Base-by-base conservation (phyloP, 2,329 filamentous ascomycete species). In the Acephala macrosclerotiorum region DNA sequence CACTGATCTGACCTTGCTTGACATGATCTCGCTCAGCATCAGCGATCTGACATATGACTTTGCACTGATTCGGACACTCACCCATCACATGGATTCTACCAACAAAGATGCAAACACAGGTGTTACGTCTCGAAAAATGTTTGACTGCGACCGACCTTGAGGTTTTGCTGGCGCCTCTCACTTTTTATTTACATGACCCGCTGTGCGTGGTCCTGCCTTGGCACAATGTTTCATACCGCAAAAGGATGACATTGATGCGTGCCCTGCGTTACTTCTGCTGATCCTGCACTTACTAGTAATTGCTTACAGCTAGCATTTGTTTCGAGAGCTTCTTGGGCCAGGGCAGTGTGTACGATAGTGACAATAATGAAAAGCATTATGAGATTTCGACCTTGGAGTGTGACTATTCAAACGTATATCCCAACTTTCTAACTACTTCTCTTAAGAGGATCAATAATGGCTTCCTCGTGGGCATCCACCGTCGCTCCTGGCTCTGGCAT, bases 1-100 rank as follows among this genome's bases (percentile, higher is more conserved):
- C 66, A 68, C 66, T 72, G 68, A 72, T 64, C 62, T 73, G 66
- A 71, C 65, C 65, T 67, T 72, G 68, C 66, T 66, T 73, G 71
- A 72, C 63, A 71, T 70, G 67, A 69, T 69, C 59, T 65, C 66
- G 55, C 60, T 66, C 65, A 61, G 62, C 64, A 58, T 53, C 25
- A 53, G 58, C 68, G 66, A 68, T 57, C 61, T 67, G 53, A 71
- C 58, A 68, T 29, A 69, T 72, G 69, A 71, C 64, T 66, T 66
- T 66, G 67, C 70, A 60, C 64, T 56, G 49, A 53, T 53, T 66
- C 57, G 64, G 55, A 33, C 49, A 40, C 55, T 14, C 22, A 18
- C 11, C 33, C 26, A 12, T 26, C 35, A 49, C 20, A 26, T 51
- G 33, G 57, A 33, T 61, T 16, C 35, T n/a, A 16, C 36, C 51